Evolutionary conservation across 768 basidiomycete genomes (phyloP).

Genomic region (Asterophora lycoperdoides): DNA sequence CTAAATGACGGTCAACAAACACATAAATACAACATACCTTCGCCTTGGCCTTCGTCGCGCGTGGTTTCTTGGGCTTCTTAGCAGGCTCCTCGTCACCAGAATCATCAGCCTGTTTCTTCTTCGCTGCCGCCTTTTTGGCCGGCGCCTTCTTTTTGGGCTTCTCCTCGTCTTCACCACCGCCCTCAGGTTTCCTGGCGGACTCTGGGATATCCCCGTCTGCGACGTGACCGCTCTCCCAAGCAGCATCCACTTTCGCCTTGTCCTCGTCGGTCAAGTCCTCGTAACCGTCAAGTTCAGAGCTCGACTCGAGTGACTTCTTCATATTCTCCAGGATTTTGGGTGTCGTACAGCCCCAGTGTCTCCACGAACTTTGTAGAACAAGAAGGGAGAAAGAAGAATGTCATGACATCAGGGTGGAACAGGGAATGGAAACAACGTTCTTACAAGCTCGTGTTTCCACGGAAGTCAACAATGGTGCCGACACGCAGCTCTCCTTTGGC

Average conservation of each 20-base stretch:
- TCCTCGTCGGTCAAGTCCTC: conserved; percentile 69
- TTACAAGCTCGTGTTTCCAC: conserved; percentile 66
- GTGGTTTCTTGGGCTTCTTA: conserved; percentile 22
- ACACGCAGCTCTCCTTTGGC: conserved; percentile 69
- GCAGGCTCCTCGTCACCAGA: conserved; percentile 7
- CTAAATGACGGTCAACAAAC: background rate
- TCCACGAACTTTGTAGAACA: conserved; percentile 55
- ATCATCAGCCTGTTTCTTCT: conserved; percentile 16
- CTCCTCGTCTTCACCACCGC: conserved; percentile 18
- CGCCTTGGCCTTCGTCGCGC: conserved; percentile 12
- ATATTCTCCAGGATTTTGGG: conserved; percentile 64
- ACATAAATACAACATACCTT: conserved; percentile 8
- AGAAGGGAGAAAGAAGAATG: conserved; percentile 2
- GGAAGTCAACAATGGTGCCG: conserved; percentile 71
- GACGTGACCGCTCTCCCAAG: conserved; percentile 75
- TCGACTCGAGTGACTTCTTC: conserved; percentile 53
- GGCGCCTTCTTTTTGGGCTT: conserved; percentile 38
- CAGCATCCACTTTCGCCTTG: conserved; percentile 63
- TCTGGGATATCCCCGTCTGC: conserved; percentile 82
- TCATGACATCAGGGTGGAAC: background rate
- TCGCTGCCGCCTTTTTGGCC: conserved; percentile 23
- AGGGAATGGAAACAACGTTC: conserved; percentile 18
- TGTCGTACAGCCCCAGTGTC: conserved; percentile 90
- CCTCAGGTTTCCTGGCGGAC: conserved; percentile 54
- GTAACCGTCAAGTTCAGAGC: conserved; percentile 80